Evolutionary conservation across 441 rosid species (phyloP).

Genomic region (Populus hybrid): DNA sequence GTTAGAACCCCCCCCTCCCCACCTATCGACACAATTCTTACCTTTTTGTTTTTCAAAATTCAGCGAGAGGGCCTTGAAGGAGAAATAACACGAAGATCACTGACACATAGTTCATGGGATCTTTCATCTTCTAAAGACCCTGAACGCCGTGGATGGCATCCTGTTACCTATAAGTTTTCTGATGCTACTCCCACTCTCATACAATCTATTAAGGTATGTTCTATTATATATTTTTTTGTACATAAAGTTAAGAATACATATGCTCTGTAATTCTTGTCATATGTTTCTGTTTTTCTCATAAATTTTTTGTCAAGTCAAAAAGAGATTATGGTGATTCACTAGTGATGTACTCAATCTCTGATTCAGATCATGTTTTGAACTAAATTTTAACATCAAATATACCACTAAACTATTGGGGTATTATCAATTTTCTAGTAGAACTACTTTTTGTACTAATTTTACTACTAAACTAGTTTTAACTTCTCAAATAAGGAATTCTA

Average conservation of each 20-base stretch:
- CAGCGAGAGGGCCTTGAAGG: conserved; percentile 85
- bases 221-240: neutral
- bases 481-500: too few species aligned
- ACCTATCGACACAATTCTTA: conserved; percentile 7
- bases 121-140: conserved; percentile 72
- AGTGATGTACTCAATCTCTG: neutral
- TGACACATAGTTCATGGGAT: conserved; percentile 94
- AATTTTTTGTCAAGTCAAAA: too few species aligned
- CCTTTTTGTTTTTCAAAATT: conserved; percentile 18
- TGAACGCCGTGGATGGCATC: conserved; percentile 99
- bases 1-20: neutral
- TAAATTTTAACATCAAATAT: too few species aligned
- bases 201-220: conserved; percentile 77
- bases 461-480: neutral
- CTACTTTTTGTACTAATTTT: neutral
- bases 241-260: neutral
- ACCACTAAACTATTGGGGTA: too few species aligned
- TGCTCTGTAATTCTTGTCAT: neutral
- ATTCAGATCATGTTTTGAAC: neutral
- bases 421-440: too few species aligned
- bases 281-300: neutral
- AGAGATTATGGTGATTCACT: neutral
- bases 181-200: conserved; percentile 79
- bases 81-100: conserved; percentile 82
- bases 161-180: conserved; percentile 76